Evolutionary conservation across 106 monocot genomes (phyloP).

Genomic region (Acorus gramineus): DNA sequence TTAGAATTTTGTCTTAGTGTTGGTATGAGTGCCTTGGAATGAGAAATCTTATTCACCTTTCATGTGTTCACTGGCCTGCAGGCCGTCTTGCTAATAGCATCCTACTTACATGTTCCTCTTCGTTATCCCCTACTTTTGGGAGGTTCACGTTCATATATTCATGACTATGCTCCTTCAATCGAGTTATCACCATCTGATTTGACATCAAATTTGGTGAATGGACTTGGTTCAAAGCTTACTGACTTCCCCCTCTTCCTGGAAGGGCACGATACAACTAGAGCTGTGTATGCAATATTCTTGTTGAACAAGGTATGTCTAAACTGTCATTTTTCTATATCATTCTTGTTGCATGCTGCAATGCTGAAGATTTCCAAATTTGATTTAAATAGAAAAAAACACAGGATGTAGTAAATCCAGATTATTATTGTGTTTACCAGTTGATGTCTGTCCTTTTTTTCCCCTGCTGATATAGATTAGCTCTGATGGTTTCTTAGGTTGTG

Average conservation of each 20-base stretch:
- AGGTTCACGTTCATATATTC: conserved; percentile 77
- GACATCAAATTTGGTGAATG: conserved; percentile 11
- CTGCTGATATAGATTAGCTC: too few relatives aligned
- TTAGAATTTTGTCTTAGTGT: too few relatives aligned
- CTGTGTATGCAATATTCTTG: conserved; percentile 87
- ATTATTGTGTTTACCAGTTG: too few relatives aligned
- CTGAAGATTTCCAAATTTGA: too few relatives aligned
- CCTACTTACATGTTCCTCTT: conserved; percentile 69
- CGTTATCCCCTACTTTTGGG: conserved; percentile 68
- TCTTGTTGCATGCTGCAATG: too few relatives aligned
- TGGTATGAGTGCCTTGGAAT: too few relatives aligned
- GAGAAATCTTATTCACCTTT: too few relatives aligned
- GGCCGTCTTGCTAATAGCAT: conserved; percentile 70
- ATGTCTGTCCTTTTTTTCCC: too few relatives aligned
- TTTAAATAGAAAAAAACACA: too few relatives aligned
- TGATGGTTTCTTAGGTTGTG: too few relatives aligned
- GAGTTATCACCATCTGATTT: conserved; percentile 38
- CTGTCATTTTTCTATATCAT: too few relatives aligned
- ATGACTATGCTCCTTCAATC: conserved; percentile 63
- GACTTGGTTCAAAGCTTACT: conserved; percentile 22
- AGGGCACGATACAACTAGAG: conserved; percentile 82
- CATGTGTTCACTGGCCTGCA: conserved; percentile 12
- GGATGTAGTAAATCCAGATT: too few relatives aligned
- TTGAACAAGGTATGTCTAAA: conserved; percentile 70
- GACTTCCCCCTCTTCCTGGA: conserved; percentile 93